Evolutionary conservation across 2,329 filamentous ascomycete genomes (phyloP).

Genomic region (Aureobasidium sp.): DNA sequence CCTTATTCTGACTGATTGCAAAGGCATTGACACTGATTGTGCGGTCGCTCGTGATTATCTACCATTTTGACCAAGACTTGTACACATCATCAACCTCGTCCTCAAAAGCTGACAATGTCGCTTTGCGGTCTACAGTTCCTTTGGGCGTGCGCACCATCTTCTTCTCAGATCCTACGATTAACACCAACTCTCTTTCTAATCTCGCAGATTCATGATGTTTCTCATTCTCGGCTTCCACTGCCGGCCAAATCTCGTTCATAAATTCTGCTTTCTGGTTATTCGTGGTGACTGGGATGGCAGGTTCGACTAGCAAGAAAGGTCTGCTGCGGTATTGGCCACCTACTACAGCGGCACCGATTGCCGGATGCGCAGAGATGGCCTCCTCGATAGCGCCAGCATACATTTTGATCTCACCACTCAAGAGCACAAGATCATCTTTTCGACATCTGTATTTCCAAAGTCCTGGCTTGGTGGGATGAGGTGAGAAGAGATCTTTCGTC

Average conservation of each 20-base stretch:
- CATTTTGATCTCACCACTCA: constrained; percentile 14
- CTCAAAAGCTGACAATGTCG: not conserved
- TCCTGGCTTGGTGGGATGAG: not conserved
- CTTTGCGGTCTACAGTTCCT: constrained; percentile 5
- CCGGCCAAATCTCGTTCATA: constrained; percentile 3
- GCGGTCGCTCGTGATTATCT: not conserved
- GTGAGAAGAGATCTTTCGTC: constrained; percentile 13
- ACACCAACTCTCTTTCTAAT: not conserved
- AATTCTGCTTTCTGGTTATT: not conserved
- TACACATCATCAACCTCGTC: constrained; percentile 6
- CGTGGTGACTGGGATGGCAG: not conserved
- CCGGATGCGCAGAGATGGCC: not conserved
- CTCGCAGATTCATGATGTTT: constrained; percentile 4
- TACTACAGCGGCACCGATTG: not conserved
- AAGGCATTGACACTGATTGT: not conserved
- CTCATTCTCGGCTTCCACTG: constrained; percentile 6
- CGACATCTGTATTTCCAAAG: constrained; percentile 12
- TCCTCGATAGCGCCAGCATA: constrained; percentile 12
- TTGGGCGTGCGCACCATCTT: not conserved
- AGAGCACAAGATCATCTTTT: constrained; percentile 9
- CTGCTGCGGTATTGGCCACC: constrained; percentile 4
- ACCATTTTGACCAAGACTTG: not conserved
- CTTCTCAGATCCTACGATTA: constrained; percentile 3
- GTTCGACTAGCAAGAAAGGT: constrained; percentile 14
- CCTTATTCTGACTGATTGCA: not conserved